Conservation (phyloP, 2,329 filamentous ascomycete genomes). For the Epichloe gansuensis region DNA sequence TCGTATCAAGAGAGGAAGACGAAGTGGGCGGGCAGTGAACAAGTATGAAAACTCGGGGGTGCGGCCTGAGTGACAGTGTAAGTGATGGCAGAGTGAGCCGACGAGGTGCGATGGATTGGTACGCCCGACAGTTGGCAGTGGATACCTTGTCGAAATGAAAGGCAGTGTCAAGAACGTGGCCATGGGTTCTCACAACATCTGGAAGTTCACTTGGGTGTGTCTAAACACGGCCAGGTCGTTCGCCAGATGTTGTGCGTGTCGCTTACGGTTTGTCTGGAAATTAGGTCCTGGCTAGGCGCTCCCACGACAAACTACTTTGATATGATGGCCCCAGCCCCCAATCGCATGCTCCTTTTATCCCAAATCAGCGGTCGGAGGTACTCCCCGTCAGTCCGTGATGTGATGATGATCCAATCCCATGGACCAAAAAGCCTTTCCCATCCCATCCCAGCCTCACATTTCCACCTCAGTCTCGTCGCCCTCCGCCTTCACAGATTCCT, state of each 20-base stretch:
- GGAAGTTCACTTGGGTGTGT: not conserved
- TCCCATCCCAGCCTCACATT: slow-evolving; percentile 6
- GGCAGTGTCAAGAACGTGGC: not conserved
- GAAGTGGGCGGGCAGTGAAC: not conserved
- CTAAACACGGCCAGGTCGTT: not conserved
- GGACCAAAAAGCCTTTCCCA: not conserved
- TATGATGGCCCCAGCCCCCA: not conserved
- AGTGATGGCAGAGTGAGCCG: slow-evolving; percentile 2
- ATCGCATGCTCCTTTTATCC: not conserved
- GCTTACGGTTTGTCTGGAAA: no score
- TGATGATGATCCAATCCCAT: not conserved
- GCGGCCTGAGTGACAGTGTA: not conserved
- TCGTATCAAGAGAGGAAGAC: not conserved
- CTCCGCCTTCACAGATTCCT: slow-evolving; percentile 8
- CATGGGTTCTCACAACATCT: not conserved
- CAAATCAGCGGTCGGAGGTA: not conserved
- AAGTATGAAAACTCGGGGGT: not conserved
- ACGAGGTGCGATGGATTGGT: not conserved
- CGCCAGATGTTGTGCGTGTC: not conserved
- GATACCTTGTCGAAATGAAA: not conserved
- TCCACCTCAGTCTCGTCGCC: not conserved
- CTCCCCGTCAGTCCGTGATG: not conserved
- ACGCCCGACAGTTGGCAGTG: not conserved
- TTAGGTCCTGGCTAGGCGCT: not conserved
- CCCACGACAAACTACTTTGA: not conserved